These are phyloP conservation scores for Tricladium varicosporioides DNA, from an alignment of 2,329 filamentous ascomycete genomes.

Conservation along the genomic window DNA sequence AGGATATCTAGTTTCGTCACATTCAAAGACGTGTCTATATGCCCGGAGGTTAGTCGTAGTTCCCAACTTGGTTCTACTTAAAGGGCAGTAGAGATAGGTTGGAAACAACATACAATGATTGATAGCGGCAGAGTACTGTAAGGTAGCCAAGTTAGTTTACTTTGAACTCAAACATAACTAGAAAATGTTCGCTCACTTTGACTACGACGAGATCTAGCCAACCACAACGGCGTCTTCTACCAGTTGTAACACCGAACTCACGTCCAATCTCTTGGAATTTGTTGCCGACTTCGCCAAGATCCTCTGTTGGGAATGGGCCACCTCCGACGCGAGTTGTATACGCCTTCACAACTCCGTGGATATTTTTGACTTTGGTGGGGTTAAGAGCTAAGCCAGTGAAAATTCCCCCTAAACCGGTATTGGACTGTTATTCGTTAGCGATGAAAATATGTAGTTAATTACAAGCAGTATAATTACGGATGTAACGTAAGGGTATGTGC, in stretches of 20 bases:
- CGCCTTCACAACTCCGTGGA: slow-evolving; percentile 53
- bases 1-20: slow-evolving; percentile 50
- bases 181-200: background rate
- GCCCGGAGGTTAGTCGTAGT: background rate
- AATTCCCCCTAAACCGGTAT: slow-evolving; percentile 57
- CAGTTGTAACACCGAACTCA: slow-evolving; percentile 41
- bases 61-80: background rate
- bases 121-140: slow-evolving; percentile 1
- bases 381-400: slow-evolving; percentile 61
- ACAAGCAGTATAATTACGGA: slow-evolving; percentile 51
- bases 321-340: slow-evolving; percentile 60
- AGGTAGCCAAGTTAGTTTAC: too few species aligned
- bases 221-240: slow-evolving; percentile 59
- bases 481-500: slow-evolving; percentile 47
- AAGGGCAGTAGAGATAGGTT: background rate
- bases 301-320: slow-evolving; percentile 63
- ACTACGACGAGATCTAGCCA: slow-evolving; percentile 54
- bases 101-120: slow-evolving; percentile 8
- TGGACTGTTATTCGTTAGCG: slow-evolving; percentile 42
- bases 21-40: background rate
- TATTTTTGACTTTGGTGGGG: slow-evolving; percentile 57
- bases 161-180: too few species aligned
- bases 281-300: slow-evolving; percentile 39
- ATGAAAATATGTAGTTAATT: slow-evolving; percentile 35
- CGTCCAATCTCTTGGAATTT: slow-evolving; percentile 48